A percentile compares a stretch with the other conserved stretches of the same genome.
These are phyloP conservation scores for Pseudozyma hubeiensis DNA, from an alignment of 1,284 basidiomycete genomes.

Conservation along the genomic window DNA sequence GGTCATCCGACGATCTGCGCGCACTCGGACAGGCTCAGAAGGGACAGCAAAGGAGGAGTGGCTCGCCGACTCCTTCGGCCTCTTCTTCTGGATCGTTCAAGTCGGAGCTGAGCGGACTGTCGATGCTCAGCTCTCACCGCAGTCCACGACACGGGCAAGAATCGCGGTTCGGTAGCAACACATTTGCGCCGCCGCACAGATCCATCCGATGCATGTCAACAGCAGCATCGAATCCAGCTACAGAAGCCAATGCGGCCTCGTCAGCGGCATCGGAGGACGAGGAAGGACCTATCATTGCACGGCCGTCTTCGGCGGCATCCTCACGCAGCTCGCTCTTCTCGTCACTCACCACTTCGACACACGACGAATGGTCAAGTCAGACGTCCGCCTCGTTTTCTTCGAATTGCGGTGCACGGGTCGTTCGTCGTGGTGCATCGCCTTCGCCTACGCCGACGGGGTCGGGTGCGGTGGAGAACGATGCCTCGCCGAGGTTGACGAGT, in stretches of 20 bases:
- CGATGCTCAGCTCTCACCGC: constrained; percentile 20
- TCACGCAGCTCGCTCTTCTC: constrained; percentile 34
- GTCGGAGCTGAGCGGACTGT: constrained; percentile 25
- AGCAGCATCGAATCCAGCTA: not conserved
- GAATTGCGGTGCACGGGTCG: constrained; percentile 20
- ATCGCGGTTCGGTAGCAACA: constrained; percentile 4
- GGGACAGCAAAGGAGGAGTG: constrained; percentile 9
- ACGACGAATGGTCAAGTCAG: constrained; percentile 27
- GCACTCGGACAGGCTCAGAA: constrained; percentile 1
- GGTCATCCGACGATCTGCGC: constrained; percentile 13
- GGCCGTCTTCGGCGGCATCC: constrained; percentile 35
- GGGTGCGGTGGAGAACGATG: too few species aligned
- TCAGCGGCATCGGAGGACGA: constrained; percentile 8
- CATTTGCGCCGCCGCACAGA: not conserved
- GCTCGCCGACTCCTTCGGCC: constrained; percentile 24
- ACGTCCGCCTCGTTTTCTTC: constrained; percentile 18
- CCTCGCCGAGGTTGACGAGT: constrained; percentile 20
- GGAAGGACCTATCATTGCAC: constrained; percentile 34
- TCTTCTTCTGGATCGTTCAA: constrained; percentile 32
- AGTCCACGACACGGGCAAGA: constrained; percentile 25
- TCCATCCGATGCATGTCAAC: constrained; percentile 18
- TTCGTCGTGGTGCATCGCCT: constrained; percentile 11
- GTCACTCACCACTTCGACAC: constrained; percentile 24
- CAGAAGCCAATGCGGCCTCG: not conserved
- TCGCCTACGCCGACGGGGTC: constrained; percentile 4